A percentile compares a stretch with the other conserved stretches of the same genome.
phyloP scores from a whole-genome alignment of 1,139 yeast genomes.

The Suhomyces panamericanus region DNA sequence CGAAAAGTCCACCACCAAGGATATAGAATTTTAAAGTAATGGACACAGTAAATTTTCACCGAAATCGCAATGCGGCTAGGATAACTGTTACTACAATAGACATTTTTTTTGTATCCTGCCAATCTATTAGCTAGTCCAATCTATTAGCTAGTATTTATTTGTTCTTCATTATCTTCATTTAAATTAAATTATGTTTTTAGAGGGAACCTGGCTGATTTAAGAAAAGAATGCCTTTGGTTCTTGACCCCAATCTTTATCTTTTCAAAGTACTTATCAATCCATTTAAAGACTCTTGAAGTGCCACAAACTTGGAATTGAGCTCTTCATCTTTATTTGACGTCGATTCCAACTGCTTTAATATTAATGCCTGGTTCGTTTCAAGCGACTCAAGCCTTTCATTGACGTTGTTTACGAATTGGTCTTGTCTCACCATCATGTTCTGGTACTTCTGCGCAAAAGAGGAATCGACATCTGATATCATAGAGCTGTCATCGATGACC shows the following conservation, averaged over 20 bases:
- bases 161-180: too few relatives aligned
- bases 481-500: not conserved
- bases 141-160: too few relatives aligned
- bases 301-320: conserved; percentile 3
- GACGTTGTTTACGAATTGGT: conserved; percentile 9
- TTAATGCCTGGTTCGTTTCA: conserved; percentile 16
- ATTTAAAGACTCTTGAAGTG: conserved; percentile 5
- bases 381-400: conserved; percentile 12
- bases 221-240: not conserved
- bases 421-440: conserved; percentile 4
- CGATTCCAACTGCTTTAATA: conserved; percentile 15
- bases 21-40: conserved; percentile 33
- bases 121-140: too few relatives aligned
- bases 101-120: too few relatives aligned
- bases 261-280: conserved; percentile 1
- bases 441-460: conserved; percentile 7
- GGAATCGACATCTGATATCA: not conserved
- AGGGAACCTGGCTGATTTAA: too few relatives aligned
- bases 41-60: too few relatives aligned
- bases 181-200: too few relatives aligned
- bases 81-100: too few relatives aligned
- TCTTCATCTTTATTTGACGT: conserved; percentile 8
- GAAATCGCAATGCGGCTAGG: too few relatives aligned
- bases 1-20: conserved; percentile 25
- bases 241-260: not conserved